Percentiles rank a stretch among this genome's conserved stretches.
Evolutionary conservation across 331 rosid genomes (phyloP).

Genomic region (Acacia concinna): DNA sequence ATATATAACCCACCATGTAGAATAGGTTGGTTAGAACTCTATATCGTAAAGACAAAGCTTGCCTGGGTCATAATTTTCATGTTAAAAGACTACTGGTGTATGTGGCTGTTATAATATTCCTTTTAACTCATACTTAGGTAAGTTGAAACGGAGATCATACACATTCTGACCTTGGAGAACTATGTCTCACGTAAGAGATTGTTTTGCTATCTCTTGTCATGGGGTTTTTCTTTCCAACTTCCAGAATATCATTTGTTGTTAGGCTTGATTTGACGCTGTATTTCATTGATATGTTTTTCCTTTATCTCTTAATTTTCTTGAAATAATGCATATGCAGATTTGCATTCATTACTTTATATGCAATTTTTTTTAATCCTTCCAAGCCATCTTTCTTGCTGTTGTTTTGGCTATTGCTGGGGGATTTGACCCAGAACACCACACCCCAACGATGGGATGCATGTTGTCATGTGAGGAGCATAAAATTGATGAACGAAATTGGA

Average conservation of each 20-base stretch:
- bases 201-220: background rate
- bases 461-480: background rate
- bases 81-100: background rate
- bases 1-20: background rate
- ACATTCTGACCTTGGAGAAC: background rate
- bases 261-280: background rate
- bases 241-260: background rate
- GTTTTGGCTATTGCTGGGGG: background rate
- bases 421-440: background rate
- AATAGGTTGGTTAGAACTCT: background rate
- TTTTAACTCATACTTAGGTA: background rate
- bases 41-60: background rate
- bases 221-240: constrained; percentile 9
- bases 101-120: background rate
- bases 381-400: background rate
- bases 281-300: background rate
- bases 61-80: background rate
- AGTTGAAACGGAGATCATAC: background rate
- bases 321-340: background rate
- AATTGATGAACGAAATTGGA: background rate
- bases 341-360: constrained; percentile 1
- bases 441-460: background rate
- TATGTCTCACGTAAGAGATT: constrained; percentile 4
- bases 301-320: constrained; percentile 13
- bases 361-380: background rate